These are phyloP conservation scores for Nakataea oryzae DNA, from an alignment of 2,329 filamentous ascomycete species.

Conservation along the genomic window DNA sequence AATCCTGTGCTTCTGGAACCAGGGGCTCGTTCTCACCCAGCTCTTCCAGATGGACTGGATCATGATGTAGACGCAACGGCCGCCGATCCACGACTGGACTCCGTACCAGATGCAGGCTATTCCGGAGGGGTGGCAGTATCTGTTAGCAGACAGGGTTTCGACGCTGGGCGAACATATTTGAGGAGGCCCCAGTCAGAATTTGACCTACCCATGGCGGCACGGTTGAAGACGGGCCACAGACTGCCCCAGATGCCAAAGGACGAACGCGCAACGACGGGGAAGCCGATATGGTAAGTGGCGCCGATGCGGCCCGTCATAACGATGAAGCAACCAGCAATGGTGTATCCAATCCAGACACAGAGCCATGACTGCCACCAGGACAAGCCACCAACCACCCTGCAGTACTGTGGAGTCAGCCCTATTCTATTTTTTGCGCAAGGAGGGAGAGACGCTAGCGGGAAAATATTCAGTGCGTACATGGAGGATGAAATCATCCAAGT, in stretches of 20 bases:
- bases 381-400: slow-evolving; percentile 54
- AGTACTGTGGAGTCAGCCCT: neutral
- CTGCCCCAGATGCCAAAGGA: slow-evolving; percentile 86
- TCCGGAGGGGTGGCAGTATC: neutral
- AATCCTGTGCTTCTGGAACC: too few relatives aligned
- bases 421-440: too few relatives aligned
- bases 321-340: slow-evolving; percentile 66
- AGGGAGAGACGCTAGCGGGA: too few relatives aligned
- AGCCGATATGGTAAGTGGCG: slow-evolving; percentile 79
- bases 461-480: too few relatives aligned
- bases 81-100: slow-evolving; percentile 77
- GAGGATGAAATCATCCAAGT: slow-evolving; percentile 90
- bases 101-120: slow-evolving; percentile 76
- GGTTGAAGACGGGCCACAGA: slow-evolving; percentile 81
- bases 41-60: slow-evolving; percentile 73
- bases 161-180: slow-evolving; percentile 3
- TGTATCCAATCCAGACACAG: slow-evolving; percentile 82
- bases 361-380: slow-evolving; percentile 90
- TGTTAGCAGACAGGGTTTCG: slow-evolving; percentile 5
- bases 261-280: slow-evolving; percentile 67
- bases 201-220: slow-evolving; percentile 57
- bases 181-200: slow-evolving; percentile 18
- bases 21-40: slow-evolving; percentile 34
- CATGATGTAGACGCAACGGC: slow-evolving; percentile 79
- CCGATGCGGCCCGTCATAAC: slow-evolving; percentile 74